Percentiles rank a stretch among this genome's conserved stretches.
Evolutionary conservation across 352 stramenopile species (phyloP).

Genomic region (Pythium rishiriense): DNA sequence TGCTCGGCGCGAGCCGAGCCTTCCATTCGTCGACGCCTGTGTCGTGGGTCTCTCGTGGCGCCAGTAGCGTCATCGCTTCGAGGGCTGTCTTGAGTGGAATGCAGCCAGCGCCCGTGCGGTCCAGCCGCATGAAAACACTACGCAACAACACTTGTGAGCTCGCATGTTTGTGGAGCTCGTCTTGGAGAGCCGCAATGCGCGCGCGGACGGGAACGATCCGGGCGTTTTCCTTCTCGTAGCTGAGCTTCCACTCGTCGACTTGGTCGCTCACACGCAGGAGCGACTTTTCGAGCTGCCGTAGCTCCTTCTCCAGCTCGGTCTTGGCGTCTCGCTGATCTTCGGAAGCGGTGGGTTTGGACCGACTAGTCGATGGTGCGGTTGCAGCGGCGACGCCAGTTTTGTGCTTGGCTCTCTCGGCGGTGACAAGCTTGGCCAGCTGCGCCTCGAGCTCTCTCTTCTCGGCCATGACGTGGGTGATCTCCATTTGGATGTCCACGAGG

Average conservation of each 20-base stretch:
- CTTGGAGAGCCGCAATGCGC: slow-evolving; percentile 31
- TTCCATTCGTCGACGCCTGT: neutral
- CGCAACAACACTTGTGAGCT: slow-evolving; percentile 33
- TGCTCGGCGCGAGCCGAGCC: neutral
- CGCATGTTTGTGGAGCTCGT: slow-evolving; percentile 28
- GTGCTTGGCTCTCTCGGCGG: neutral
- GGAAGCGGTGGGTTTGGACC: neutral
- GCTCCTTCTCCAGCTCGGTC: slow-evolving; percentile 45
- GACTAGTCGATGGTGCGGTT: neutral
- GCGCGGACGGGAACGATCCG: slow-evolving; percentile 38
- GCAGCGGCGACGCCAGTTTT: neutral
- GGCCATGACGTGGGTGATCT: slow-evolving; percentile 45
- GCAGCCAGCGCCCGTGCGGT: slow-evolving; percentile 15
- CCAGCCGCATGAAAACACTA: slow-evolving; percentile 35
- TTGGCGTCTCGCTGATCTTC: slow-evolving; percentile 19
- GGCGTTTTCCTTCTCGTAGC: slow-evolving; percentile 50
- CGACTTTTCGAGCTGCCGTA: slow-evolving; percentile 38
- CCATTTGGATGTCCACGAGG: slow-evolving; percentile 52
- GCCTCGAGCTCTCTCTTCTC: slow-evolving; percentile 48
- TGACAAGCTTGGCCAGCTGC: slow-evolving; percentile 12
- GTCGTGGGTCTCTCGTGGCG: slow-evolving; percentile 3
- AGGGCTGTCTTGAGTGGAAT: slow-evolving; percentile 20
- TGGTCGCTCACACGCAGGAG: slow-evolving; percentile 40
- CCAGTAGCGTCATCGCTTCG: slow-evolving; percentile 26
- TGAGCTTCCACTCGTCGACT: slow-evolving; percentile 40